Evolutionary conservation across 495 filamentous ascomycete genomes (phyloP), one percentile per base, ranked within the genome.

Genomic region (Cenococcum geophilum): DNA sequence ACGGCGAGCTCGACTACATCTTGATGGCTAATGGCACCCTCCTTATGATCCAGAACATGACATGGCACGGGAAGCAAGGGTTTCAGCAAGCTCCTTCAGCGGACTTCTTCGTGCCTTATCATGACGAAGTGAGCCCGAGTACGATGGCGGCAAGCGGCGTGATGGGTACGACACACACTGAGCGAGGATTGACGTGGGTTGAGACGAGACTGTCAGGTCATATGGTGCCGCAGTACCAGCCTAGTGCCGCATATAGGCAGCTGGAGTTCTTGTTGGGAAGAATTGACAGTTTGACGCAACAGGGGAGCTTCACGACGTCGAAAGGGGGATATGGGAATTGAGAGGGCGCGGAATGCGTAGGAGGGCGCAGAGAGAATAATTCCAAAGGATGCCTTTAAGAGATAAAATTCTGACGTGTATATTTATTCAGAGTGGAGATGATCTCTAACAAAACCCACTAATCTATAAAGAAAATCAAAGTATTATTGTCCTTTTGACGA

Each of bases 31-130:
- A 90, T 64, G 87, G 88, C 11, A 83, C 85, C 0, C 76, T 93
- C 0, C 74, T 87, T 14, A 82, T 80, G 20, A 86, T 92, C 42
- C 88, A 93, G 66, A 92, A 91, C 70, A 89, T 92, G 88, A 92
- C 88, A 0, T 92, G 86, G 86, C 81, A 82, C 58, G 89, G 89
- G 5, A 69, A 70, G 12, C 81, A 85, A 57, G 89, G 89, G 0
- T 92, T 92, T 75, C 68, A 68, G 35, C n/a, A 45, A n/a, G 58
- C 40, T 23, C 73, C 73, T 4, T 34, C n/a, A n/a, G 64, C 61
- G n/a, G 63, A 71, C 23, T 74, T 76, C 62, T 74, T 60, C 62
- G 74, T 76, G 21, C 74, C 74, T 12, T 76, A 75, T 45, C 73
- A 76, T 51, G 34, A 14, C 10, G 69, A 73, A 14, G 21, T 53